A percentile compares a stretch with the other conserved stretches of the same genome.
These are phyloP conservation scores for Colletotrichum filicis DNA, from an alignment of 2,329 filamentous ascomycete species.

Conservation along the genomic window DNA sequence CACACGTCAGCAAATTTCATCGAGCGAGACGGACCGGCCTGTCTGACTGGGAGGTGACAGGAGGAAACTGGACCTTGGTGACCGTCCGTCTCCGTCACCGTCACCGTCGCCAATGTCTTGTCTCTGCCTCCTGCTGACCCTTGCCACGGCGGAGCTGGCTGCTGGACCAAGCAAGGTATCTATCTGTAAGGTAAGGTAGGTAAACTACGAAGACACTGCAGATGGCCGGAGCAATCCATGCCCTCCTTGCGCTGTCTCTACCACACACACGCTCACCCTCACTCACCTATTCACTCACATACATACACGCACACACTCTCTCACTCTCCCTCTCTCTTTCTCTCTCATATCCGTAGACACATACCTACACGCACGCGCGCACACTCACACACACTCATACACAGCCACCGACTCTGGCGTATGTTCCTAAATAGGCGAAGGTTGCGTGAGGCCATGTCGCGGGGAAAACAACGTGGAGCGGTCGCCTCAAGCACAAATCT, in stretches of 20 bases:
- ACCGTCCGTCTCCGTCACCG: not conserved
- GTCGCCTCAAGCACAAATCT: not conserved
- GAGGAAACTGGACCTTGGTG: not conserved
- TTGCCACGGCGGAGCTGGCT: not conserved
- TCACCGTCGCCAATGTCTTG: not conserved
- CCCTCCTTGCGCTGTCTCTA: not conserved
- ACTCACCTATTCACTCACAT: not conserved
- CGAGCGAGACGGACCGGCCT: not conserved
- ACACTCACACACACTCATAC: not conserved
- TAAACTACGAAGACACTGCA: not conserved
- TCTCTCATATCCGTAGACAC: not conserved
- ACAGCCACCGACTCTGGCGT: not conserved
- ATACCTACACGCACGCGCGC: not conserved
- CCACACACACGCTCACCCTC: not conserved
- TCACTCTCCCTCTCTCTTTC: not conserved
- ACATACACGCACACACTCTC: not conserved
- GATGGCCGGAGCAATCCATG: not conserved
- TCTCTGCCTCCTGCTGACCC: not conserved
- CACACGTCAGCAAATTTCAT: not conserved
- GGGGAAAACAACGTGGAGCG: not conserved
- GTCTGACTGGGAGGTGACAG: not conserved
- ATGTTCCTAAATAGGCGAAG: not conserved
- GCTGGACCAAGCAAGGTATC: not conserved
- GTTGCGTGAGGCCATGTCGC: not conserved
- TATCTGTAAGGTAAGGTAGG: not conserved